These are phyloP conservation scores for Penicillium malachiteum DNA, from an alignment of 495 filamentous ascomycete species.

Conservation along the genomic window DNA sequence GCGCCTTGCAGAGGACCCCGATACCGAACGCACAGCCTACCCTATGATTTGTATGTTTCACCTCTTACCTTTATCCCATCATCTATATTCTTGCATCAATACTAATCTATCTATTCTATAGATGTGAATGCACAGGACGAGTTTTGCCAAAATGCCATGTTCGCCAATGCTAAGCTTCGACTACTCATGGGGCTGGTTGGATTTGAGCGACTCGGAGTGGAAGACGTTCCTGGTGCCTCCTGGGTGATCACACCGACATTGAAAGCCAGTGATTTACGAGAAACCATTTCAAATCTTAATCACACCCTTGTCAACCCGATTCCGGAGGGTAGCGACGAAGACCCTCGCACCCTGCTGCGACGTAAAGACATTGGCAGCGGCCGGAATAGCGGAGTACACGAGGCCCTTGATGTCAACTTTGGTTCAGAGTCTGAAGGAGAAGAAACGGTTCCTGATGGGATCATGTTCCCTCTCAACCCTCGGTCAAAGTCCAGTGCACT, in stretches of 20 bases:
- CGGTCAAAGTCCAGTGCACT: slow-evolving; percentile 46
- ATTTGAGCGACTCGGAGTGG: slow-evolving; percentile 63
- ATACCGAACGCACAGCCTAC: slow-evolving; percentile 34
- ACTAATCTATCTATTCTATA: slow-evolving; percentile 26
- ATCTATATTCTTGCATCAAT: background rate
- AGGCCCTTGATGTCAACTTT: slow-evolving; percentile 44
- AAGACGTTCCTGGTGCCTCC: slow-evolving; percentile 69
- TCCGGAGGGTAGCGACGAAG: slow-evolving; percentile 64
- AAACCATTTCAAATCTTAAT: slow-evolving; percentile 62
- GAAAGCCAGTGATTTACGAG: slow-evolving; percentile 59
- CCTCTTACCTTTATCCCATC: background rate
- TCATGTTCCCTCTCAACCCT: slow-evolving; percentile 63
- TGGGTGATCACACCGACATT: slow-evolving; percentile 78
- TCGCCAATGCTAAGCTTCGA: slow-evolving; percentile 85
- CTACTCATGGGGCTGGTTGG: slow-evolving; percentile 79
- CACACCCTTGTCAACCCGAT: slow-evolving; percentile 68
- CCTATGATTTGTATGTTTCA: slow-evolving; percentile 43
- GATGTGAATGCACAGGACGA: slow-evolving; percentile 70
- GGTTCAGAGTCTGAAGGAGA: slow-evolving; percentile 64
- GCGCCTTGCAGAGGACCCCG: slow-evolving; percentile 42
- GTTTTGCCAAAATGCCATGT: slow-evolving; percentile 68
- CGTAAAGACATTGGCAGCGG: slow-evolving; percentile 57
- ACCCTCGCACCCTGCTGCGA: slow-evolving; percentile 73
- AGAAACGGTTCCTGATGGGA: slow-evolving; percentile 58
- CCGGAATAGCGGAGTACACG: slow-evolving; percentile 39